These are phyloP conservation scores for Ceriops tagal DNA, from an alignment of 345 rosid species.

Conservation along the genomic window DNA sequence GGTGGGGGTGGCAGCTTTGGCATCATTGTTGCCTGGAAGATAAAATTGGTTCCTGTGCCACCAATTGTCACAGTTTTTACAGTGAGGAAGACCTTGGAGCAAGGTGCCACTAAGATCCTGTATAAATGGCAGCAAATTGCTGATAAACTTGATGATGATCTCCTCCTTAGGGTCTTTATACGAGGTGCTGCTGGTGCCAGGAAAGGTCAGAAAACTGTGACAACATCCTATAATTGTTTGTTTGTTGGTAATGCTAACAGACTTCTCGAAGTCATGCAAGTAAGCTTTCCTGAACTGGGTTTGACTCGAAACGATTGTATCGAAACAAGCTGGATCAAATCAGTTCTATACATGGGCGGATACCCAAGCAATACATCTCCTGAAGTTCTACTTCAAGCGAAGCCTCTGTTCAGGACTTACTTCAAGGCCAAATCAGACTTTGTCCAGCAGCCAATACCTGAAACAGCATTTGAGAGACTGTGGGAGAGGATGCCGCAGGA, in stretches of 20 bases:
- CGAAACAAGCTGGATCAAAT: constrained; percentile 37
- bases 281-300: constrained; percentile 39
- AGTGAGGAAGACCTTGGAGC: too few species aligned
- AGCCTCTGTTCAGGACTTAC: constrained; percentile 13
- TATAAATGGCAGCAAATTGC: too few species aligned
- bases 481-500: constrained; percentile 45
- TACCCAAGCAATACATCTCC: constrained; percentile 21
- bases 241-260: constrained; percentile 22
- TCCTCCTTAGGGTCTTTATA: too few species aligned
- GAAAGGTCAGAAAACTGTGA: constrained; percentile 8
- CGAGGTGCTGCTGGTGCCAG: too few species aligned
- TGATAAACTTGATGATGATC: too few species aligned
- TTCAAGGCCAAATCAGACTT: constrained; percentile 47
- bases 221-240: constrained; percentile 22
- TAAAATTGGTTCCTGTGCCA: too few species aligned
- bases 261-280: constrained; percentile 24
- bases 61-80: too few species aligned
- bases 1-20: too few species aligned
- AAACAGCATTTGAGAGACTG: constrained; percentile 22
- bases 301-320: constrained; percentile 25
- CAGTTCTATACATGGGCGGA: constrained; percentile 22
- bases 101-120: too few species aligned
- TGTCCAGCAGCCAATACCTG: constrained; percentile 30
- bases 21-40: too few species aligned
- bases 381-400: constrained; percentile 33